Evolutionary conservation across 2,329 filamentous ascomycete genomes (phyloP), one percentile per base, ranked within the genome.

Genomic region (Didymella keratinophila): DNA sequence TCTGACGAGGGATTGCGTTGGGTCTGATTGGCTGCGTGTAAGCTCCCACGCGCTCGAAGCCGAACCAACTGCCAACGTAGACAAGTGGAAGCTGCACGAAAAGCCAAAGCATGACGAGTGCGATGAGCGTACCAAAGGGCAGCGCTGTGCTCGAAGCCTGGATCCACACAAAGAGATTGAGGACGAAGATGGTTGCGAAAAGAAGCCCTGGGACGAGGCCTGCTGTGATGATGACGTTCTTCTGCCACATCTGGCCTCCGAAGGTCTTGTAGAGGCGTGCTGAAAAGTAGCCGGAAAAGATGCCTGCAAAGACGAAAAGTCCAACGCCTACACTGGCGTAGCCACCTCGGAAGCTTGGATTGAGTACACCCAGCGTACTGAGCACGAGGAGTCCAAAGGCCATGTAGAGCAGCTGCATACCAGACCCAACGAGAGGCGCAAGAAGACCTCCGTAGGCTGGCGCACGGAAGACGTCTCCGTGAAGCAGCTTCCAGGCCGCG

Each of bases 151-250:
- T 93, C 11, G 91, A 95, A 0, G 92, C 91, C 77, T 96, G 91
- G 0, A 91, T 89, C 92, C 92, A 96, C 58, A 95, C 91, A 72
- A 96, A 96, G 10, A 96, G 82, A 74, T 96, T 96, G 58, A 96
- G 83, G 48, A 94, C 83, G 77, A 96, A 92, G 34, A 93, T 80
- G 28, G 90, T 82, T 9, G 83, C 81, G 71, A 96, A 96, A 0
- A 91, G 79, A 6, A 95, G 82, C 1, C 92, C 92, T 0, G 92
- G 92, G 72, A 96, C 91, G 3, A 96, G 82, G 10, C 89, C 80
- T 0, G 90, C 91, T 3, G 92, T 96, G 27, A 81, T 71, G 27
- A 94, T 71, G 2, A 89, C 89, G 71, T 96, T 96, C 74, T 88
- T 87, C 43, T 85, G 83, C 85, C 90, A 93, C 63, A 89, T 84